Conservation (phyloP, 1,284 basidiomycete genomes). For the Trichosporon asahii region DNA sequence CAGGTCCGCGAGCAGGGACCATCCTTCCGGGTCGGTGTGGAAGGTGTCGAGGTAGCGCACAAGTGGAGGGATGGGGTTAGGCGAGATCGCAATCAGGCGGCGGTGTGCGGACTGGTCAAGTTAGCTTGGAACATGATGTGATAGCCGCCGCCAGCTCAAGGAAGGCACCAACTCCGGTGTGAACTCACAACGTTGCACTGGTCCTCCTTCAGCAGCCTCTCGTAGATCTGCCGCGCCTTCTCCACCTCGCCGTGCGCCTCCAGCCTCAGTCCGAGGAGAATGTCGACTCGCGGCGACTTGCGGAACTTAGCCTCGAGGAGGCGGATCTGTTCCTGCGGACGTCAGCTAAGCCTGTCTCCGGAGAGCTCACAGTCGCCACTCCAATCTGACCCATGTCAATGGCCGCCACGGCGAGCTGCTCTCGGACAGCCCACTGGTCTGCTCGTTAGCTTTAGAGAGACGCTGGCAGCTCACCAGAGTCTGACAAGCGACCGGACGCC, state of each 20-base stretch:
- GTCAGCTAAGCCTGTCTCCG: too few species aligned
- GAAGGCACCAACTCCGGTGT: background rate
- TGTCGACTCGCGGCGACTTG: conserved; percentile 73
- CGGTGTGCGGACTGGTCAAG: conserved; percentile 69
- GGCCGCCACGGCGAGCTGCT: conserved; percentile 82
- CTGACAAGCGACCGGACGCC: conserved; percentile 38
- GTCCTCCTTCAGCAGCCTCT: conserved; percentile 66
- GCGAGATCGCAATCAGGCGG: conserved; percentile 67
- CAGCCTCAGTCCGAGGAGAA: conserved; percentile 78
- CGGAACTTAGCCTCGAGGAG: conserved; percentile 71
- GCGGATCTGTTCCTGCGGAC: conserved; percentile 61
- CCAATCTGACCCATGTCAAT: conserved; percentile 75
- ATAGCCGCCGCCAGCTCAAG: background rate
- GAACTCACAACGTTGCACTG: conserved; percentile 69
- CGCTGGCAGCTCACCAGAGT: conserved; percentile 33
- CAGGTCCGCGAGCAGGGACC: conserved; percentile 88
- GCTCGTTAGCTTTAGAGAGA: conserved; percentile 9
- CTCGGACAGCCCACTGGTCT: conserved; percentile 77
- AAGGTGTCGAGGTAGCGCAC: conserved; percentile 82
- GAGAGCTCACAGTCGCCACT: conserved; percentile 72
- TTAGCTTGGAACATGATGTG: background rate
- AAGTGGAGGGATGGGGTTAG: conserved; percentile 51
- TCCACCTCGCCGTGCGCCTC: conserved; percentile 62
- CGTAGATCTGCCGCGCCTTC: conserved; percentile 56
- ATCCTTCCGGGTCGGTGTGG: conserved; percentile 86